Percentiles rank a stretch among this genome's conserved stretches.
Evolutionary conservation across 2,329 filamentous ascomycete genomes (phyloP).

Genomic region (Tolypocladium amazonense): DNA sequence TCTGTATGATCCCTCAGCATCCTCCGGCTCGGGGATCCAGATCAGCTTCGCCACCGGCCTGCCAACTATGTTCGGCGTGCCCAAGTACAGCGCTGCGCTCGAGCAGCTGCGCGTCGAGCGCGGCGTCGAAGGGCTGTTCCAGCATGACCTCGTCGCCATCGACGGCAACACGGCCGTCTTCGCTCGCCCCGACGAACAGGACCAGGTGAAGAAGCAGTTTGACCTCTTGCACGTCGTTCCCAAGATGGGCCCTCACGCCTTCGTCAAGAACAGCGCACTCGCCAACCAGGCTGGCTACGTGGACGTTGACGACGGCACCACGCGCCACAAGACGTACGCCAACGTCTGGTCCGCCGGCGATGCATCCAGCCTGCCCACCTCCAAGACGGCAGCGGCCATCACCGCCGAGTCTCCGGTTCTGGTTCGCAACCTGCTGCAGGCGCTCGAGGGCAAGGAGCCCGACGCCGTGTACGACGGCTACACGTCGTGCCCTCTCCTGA

Average conservation of each 20-base stretch:
- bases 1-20: constrained; percentile 31
- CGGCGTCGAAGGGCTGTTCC: constrained; percentile 46
- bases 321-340: constrained; percentile 39
- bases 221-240: constrained; percentile 47
- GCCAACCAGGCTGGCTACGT: constrained; percentile 47
- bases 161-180: constrained; percentile 44
- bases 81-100: constrained; percentile 45
- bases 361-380: constrained; percentile 47
- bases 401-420: constrained; percentile 40
- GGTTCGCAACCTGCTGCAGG: constrained; percentile 34
- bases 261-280: constrained; percentile 40
- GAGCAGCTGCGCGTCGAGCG: constrained; percentile 42
- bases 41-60: constrained; percentile 46
- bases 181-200: constrained; percentile 28
- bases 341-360: constrained; percentile 52
- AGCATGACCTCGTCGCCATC: constrained; percentile 43
- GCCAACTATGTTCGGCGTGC: constrained; percentile 48
- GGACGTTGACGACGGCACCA: constrained; percentile 43
- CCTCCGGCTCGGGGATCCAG: constrained; percentile 31
- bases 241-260: constrained; percentile 47
- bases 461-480: constrained; percentile 41
- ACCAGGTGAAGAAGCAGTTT: constrained; percentile 34
- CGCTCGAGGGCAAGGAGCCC: constrained; percentile 32
- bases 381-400: constrained; percentile 44
- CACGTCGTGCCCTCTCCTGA: constrained; percentile 43